phyloP scores from a whole-genome alignment of 306 rosid species.

The Trifolium subterraneum region DNA sequence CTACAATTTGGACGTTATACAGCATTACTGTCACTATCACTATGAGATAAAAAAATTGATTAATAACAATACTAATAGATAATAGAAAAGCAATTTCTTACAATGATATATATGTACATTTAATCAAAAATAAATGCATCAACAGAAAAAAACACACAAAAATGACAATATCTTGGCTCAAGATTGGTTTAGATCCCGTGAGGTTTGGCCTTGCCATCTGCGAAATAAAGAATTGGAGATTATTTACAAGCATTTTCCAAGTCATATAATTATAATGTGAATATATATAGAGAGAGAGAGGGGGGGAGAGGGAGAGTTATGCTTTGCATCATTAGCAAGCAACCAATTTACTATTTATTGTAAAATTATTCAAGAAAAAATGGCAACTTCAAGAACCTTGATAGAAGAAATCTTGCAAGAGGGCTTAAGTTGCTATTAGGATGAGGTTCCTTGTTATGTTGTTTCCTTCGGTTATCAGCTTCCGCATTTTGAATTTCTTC shows the following conservation, averaged over 20 bases:
- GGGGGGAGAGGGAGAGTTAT: too few relatives aligned
- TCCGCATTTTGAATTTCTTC: constrained; percentile 63
- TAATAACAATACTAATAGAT: constrained; percentile 40
- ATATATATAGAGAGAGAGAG: too few relatives aligned
- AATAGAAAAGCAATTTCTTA: constrained; percentile 51
- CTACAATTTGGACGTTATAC: constrained; percentile 57
- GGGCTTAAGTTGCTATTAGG: constrained; percentile 84
- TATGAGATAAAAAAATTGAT: constrained; percentile 41
- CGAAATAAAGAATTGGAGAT: constrained; percentile 41
- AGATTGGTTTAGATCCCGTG: constrained; percentile 74
- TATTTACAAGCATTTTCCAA: constrained; percentile 30
- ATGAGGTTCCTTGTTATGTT: constrained; percentile 68
- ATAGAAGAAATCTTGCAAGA: constrained; percentile 93
- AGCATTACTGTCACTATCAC: constrained; percentile 48
- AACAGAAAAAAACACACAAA: constrained; percentile 32
- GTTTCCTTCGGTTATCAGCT: constrained; percentile 62
- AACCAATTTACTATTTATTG: constrained; percentile 14
- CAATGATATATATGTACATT: constrained; percentile 84
- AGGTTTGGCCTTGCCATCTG: constrained; percentile 99
- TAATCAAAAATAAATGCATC: constrained; percentile 53
- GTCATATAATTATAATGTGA: background rate
- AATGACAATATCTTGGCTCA: constrained; percentile 57
- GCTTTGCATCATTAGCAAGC: constrained; percentile 9
- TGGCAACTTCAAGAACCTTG: constrained; percentile 67
- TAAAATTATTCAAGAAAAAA: constrained; percentile 33